Percentiles rank a stretch among this genome's conserved stretches.
Evolutionary conservation across 2,329 filamentous ascomycete species (phyloP).

Genomic region (Xylaria sp.): DNA sequence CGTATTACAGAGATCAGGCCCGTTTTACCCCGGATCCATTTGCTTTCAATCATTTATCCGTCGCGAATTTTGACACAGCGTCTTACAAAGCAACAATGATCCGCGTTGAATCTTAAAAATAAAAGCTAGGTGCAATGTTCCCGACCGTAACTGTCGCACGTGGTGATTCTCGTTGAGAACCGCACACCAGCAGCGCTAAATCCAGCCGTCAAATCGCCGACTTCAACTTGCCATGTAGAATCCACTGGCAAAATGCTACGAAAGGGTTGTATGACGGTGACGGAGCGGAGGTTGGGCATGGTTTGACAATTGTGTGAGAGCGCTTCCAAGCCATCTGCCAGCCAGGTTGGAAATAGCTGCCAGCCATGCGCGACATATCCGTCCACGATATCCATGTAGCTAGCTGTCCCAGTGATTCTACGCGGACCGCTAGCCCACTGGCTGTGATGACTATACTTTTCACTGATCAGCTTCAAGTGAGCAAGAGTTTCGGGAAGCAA

Average conservation of each 20-base stretch:
- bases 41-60: background rate
- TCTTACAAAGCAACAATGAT: background rate
- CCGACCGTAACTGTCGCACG: background rate
- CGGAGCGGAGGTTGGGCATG: background rate
- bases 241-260: background rate
- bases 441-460: no score
- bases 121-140: background rate
- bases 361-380: background rate
- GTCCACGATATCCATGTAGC: background rate
- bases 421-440: background rate
- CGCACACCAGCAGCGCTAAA: background rate
- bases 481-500: conserved; percentile 6
- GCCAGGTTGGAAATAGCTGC: background rate
- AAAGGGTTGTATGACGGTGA: background rate
- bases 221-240: background rate
- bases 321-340: background rate
- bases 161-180: background rate
- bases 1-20: background rate
- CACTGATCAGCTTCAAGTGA: background rate
- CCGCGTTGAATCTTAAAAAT: background rate
- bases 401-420: no score
- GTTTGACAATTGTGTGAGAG: background rate
- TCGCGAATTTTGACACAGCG: background rate
- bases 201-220: background rate
- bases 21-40: background rate